A percentile compares a stretch with the other conserved stretches of the same genome.
phyloP scores from a whole-genome alignment of 148 eudicot genomes.

The Persicaria tinctoria region DNA sequence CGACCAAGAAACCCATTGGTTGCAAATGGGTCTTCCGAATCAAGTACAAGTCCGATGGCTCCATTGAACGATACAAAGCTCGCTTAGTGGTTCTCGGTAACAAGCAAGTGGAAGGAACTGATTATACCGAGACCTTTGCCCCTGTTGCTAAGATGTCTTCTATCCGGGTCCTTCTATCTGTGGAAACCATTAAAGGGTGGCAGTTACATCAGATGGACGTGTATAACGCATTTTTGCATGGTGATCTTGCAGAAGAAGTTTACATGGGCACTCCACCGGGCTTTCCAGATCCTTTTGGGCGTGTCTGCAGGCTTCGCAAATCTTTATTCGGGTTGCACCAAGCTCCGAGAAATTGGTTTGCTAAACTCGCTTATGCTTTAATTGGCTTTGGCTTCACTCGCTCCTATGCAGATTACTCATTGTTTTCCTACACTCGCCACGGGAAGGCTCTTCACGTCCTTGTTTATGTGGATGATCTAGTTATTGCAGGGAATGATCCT shows the following conservation, averaged over 20 bases:
- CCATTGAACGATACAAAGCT: slow-evolving; percentile 8
- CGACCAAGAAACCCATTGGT: background rate
- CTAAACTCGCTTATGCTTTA: background rate
- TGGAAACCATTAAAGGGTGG: background rate
- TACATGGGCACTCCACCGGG: too few relatives aligned
- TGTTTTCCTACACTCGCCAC: background rate
- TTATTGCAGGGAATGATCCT: too few relatives aligned
- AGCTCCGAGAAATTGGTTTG: slow-evolving; percentile 1
- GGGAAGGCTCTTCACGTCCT: background rate
- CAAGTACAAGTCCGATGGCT: background rate
- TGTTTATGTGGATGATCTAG: too few relatives aligned
- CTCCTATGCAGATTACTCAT: background rate
- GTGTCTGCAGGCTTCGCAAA: background rate
- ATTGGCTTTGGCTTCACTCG: background rate
- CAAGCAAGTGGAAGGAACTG: background rate
- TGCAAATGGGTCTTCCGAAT: slow-evolving; percentile 2
- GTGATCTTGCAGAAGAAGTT: too few relatives aligned
- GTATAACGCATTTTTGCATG: too few relatives aligned
- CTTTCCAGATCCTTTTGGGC: too few relatives aligned
- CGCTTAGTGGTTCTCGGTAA: background rate
- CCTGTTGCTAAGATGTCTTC: background rate
- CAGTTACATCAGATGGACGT: background rate
- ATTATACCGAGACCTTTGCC: background rate
- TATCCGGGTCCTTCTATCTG: background rate
- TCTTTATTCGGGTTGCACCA: slow-evolving; percentile 1